Evolutionary conservation across 1,139 yeast genomes (phyloP).

Genomic region (Geotrichum australiense): DNA sequence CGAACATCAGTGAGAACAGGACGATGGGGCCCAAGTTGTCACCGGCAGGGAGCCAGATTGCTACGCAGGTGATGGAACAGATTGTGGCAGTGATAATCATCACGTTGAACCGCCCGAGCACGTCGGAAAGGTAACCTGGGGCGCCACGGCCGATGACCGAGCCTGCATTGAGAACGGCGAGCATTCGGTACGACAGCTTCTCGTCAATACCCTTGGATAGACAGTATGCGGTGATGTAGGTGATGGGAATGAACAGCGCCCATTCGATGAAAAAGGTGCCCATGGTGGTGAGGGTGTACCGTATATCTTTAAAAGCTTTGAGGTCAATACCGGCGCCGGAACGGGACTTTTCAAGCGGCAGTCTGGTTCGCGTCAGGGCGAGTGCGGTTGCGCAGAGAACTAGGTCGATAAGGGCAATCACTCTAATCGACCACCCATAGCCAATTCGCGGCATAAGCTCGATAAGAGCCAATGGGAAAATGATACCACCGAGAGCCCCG

Average conservation of each 20-base stretch:
- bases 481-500: constrained; percentile 56
- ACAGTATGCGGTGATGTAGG: constrained; percentile 49
- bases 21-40: constrained; percentile 37
- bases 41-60: constrained; percentile 52
- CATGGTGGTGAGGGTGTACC: constrained; percentile 38
- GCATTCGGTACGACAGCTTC: constrained; percentile 38
- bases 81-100: constrained; percentile 40
- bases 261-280: constrained; percentile 46
- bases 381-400: constrained; percentile 37
- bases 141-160: constrained; percentile 44
- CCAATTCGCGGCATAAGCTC: constrained; percentile 44
- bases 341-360: constrained; percentile 29
- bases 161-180: constrained; percentile 42
- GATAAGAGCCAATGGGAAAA: constrained; percentile 51
- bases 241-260: constrained; percentile 44
- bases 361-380: constrained; percentile 39
- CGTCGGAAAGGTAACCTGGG: constrained; percentile 46
- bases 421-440: constrained; percentile 55
- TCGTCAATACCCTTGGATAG: constrained; percentile 37
- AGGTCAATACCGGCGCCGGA: constrained; percentile 35
- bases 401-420: constrained; percentile 43
- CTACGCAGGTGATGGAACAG: constrained; percentile 34
- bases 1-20: constrained; percentile 46
- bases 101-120: constrained; percentile 47
- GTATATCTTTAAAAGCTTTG: constrained; percentile 38